Base-by-base conservation (phyloP, 2,329 filamentous ascomycete genomes). In the Aspergillus ochraceus region DNA sequence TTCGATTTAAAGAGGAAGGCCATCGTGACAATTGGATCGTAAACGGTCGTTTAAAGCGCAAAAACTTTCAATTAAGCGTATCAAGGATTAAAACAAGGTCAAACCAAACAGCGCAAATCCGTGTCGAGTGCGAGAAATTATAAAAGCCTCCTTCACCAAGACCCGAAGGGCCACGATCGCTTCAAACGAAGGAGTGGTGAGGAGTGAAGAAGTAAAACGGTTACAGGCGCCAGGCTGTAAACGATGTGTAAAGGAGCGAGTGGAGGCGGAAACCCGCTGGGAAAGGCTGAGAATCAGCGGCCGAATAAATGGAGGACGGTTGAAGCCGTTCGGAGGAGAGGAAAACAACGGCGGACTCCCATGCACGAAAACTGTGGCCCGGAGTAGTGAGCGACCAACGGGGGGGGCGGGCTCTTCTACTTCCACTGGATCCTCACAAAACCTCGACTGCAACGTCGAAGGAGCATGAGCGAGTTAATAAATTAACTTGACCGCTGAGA, bases 1-100 rank as follows among this genome's bases (percentile, higher is more conserved):
- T 92, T 92, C 58, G 88, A 90, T 76, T 91, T 91, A 81, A 92
- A 92, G 63, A 92, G 83, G 77, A 92, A 92, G 66, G 90, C 88
- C 90, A 92, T 92, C 77, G 76, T 82, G 55, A 67, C 39, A 66
- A 68, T 66, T 64, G 57, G 58, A 60, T 74, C 72, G 66, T 74
- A 68, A 68, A 71, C 61, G 64, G 70, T 74, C 71, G 71, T 74
- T 68, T 60, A 69, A 57, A 60, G 62, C 58, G 66, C 63, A 63
- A 55, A 55, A 53, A 47, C 45, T 49, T 51, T 39, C 39, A 59
- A 55, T 46, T 49, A 60, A 47, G 32, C 49, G 54, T 49, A 57
- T 19, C 52, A 59, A 56, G 46, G 51, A n/a, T 42, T n/a, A 12
- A 54, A 56, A 59, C 26, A 55, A 58, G 62, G 49, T 61, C 20